Conservation (phyloP, 2,329 filamentous ascomycete species). For the Monosporascus sp. region DNA sequence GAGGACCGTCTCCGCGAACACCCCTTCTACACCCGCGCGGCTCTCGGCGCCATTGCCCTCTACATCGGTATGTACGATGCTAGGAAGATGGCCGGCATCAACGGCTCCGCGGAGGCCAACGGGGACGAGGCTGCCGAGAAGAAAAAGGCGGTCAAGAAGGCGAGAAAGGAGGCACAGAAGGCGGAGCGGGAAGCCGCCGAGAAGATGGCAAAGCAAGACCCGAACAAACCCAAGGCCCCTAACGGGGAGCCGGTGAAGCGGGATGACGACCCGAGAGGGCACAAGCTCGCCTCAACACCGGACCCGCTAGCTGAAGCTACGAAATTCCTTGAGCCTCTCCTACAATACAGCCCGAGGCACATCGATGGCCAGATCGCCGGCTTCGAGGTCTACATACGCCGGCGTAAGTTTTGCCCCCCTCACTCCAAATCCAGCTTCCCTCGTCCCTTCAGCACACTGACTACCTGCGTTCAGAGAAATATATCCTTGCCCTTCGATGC, state of each 20-base stretch:
- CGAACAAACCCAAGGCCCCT: constrained; percentile 66
- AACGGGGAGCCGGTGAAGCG: constrained; percentile 73
- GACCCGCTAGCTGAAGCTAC: constrained; percentile 81
- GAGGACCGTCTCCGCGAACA: constrained; percentile 88
- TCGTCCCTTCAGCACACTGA: constrained; percentile 21
- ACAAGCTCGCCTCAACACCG: constrained; percentile 72
- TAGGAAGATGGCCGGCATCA: constrained; percentile 57
- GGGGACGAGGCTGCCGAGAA: constrained; percentile 60
- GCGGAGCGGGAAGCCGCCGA: constrained; percentile 75
- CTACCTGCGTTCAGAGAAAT: constrained; percentile 59
- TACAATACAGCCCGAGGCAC: constrained; percentile 76
- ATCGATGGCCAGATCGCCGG: constrained; percentile 78
- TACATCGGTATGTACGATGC: constrained; percentile 78
- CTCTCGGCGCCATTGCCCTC: constrained; percentile 72
- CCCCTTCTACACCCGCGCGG: constrained; percentile 84
- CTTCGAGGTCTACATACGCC: constrained; percentile 83
- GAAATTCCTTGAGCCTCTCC: constrained; percentile 76
- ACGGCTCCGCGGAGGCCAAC: constrained; percentile 41
- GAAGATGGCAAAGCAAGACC: constrained; percentile 73
- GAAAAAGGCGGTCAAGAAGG: constrained; percentile 88
- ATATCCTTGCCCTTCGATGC: constrained; percentile 80
- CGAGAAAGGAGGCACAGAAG: constrained; percentile 71
- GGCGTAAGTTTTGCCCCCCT: constrained; percentile 55
- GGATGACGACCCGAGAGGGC: constrained; percentile 81
- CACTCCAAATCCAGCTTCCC: background rate